phyloP scores from a whole-genome alignment of 257 asterid genomes.

The Vinca minor region DNA sequence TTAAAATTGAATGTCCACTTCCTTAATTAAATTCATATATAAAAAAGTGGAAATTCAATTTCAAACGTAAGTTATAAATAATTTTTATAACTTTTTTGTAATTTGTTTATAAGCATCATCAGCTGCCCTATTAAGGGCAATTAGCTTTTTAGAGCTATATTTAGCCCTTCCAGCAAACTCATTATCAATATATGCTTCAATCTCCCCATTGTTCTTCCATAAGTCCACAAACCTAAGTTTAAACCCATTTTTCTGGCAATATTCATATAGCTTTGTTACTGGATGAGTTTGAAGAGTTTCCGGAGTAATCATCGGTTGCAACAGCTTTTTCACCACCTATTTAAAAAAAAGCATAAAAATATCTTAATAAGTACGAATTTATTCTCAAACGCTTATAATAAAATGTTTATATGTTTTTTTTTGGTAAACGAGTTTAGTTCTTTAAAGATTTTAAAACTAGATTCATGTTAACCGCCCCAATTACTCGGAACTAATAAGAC shows the following conservation, averaged over 20 bases:
- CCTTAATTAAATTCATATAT: no score
- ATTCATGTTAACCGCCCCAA: no score
- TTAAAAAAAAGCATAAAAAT: background rate
- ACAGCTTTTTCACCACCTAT: constrained; percentile 25
- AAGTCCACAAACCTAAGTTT: constrained; percentile 13
- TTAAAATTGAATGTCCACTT: no score
- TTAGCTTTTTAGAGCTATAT: constrained; percentile 20
- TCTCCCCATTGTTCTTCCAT: constrained; percentile 34
- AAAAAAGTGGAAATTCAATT: no score
- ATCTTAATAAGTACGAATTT: no score
- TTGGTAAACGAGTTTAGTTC: no score
- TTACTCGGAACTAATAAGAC: no score
- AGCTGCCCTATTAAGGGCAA: constrained; percentile 44
- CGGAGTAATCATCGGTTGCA: constrained; percentile 38
- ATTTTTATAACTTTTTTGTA: background rate
- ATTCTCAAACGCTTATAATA: no score
- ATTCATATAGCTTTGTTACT: constrained; percentile 21
- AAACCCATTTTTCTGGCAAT: constrained; percentile 30
- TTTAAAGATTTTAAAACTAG: no score
- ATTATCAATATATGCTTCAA: constrained; percentile 20
- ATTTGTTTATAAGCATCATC: constrained; percentile 18
- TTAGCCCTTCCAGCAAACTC: constrained; percentile 25
- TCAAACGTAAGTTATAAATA: no score
- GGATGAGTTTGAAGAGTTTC: constrained; percentile 32
- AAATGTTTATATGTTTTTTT: no score